phyloP scores from a whole-genome alignment of 495 filamentous ascomycete genomes.

The Talaromyces thailandensis region DNA sequence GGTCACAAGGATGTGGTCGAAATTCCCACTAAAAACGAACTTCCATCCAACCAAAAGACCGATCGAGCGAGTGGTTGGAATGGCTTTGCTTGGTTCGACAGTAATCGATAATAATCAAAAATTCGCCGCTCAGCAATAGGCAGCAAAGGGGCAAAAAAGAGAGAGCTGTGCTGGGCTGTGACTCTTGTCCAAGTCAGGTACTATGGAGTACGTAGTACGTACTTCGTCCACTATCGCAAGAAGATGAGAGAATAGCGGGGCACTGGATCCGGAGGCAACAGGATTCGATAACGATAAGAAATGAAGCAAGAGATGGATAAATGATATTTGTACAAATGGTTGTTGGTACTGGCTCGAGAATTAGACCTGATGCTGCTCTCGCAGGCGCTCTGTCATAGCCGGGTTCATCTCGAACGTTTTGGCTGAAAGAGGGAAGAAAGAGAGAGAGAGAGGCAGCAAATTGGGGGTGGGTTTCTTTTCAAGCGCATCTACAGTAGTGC shows the following conservation, averaged over 20 bases:
- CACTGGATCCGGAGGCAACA: background rate
- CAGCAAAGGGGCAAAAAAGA: constrained; percentile 4
- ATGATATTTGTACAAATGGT: background rate
- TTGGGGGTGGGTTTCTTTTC: background rate
- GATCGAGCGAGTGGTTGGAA: background rate
- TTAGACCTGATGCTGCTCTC: background rate
- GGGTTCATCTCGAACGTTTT: background rate
- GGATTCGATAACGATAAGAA: background rate
- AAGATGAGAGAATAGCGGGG: background rate
- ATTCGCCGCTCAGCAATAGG: constrained; percentile 2
- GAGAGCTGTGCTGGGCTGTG: background rate
- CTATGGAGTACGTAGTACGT: background rate
- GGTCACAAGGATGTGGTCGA: background rate
- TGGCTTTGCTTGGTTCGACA: background rate
- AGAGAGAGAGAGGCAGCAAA: background rate
- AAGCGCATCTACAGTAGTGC: background rate
- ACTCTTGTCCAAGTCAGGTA: background rate
- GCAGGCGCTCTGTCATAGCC: background rate
- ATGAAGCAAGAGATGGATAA: background rate
- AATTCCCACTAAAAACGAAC: background rate
- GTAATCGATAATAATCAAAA: background rate
- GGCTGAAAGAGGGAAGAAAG: background rate
- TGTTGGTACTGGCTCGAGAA: background rate
- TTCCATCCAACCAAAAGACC: background rate
- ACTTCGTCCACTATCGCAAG: background rate